These are phyloP conservation scores for Fusarium neocosmosporiellum DNA, from an alignment of 2,329 filamentous ascomycete species.

Conservation along the genomic window DNA sequence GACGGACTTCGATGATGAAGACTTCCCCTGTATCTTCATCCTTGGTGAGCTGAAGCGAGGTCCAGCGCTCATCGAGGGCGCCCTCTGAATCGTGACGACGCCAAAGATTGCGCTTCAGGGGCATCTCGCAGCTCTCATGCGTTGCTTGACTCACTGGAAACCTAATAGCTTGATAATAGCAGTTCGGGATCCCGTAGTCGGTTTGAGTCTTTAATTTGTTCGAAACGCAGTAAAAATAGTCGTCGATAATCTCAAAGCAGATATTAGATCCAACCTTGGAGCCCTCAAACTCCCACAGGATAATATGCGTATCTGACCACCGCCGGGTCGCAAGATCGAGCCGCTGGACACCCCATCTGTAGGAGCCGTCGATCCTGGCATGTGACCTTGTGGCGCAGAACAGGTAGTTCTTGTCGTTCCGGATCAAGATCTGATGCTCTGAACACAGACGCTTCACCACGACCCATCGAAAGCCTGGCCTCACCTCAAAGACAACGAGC, in stretches of 20 bases:
- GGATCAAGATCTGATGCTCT: slow-evolving; percentile 71
- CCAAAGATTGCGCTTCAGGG: slow-evolving; percentile 63
- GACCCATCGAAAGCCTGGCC: slow-evolving; percentile 58
- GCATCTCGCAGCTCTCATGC: slow-evolving; percentile 53
- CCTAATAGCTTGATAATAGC: slow-evolving; percentile 75
- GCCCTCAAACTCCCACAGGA: slow-evolving; percentile 70
- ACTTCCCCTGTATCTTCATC: slow-evolving; percentile 69
- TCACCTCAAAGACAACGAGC: slow-evolving; percentile 58
- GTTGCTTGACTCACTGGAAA: slow-evolving; percentile 62
- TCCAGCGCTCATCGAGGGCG: slow-evolving; percentile 80
- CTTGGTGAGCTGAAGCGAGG: slow-evolving; percentile 69
- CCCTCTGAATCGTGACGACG: slow-evolving; percentile 76
- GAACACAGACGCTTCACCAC: slow-evolving; percentile 56
- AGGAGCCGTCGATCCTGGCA: slow-evolving; percentile 62
- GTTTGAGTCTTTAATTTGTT: slow-evolving; percentile 72
- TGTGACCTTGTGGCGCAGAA: slow-evolving; percentile 75
- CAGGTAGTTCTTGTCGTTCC: slow-evolving; percentile 70
- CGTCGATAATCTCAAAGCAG: slow-evolving; percentile 77
- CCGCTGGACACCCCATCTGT: slow-evolving; percentile 71
- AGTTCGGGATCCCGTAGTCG: slow-evolving; percentile 74
- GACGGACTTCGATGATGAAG: slow-evolving; percentile 74
- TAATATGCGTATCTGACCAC: slow-evolving; percentile 58
- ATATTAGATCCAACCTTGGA: slow-evolving; percentile 73
- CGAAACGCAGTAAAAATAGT: slow-evolving; percentile 76
- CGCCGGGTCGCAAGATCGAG: slow-evolving; percentile 56